Evolutionary conservation across 306 rosid species (phyloP), one percentile per base, ranked within the genome.

Genomic region (Prunus davidiana): DNA sequence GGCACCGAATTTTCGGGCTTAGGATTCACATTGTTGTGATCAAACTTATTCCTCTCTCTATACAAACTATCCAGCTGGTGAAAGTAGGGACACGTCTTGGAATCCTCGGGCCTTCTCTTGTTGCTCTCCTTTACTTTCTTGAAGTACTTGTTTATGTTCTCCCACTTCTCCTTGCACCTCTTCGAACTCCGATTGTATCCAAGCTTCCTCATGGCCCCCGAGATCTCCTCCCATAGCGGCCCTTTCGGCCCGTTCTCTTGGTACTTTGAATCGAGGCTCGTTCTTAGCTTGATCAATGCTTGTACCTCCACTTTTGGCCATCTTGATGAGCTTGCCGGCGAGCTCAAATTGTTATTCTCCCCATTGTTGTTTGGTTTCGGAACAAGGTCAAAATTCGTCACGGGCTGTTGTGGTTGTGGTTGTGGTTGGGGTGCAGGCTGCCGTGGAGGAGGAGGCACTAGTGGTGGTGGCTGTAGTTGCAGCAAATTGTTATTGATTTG

Each of bases 161-260:
- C 98, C 98, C 98, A 94, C 66, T 94, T 94, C 86, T 94, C 98
- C 62, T 94, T 94, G 87, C 98, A 94, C 72, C 98, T 88, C 71
- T 94, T 94, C 0, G 98, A 38, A 45, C 24, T 92, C 74, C 97
- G 56, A 52, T 84, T 92, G 76, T 96, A 91, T 28, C 99, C 99
- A 27, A 83, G 45, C 69, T 82, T 84, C 78, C 47, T 88, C 99
- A 96, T 92, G 5, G 80, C 82, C 0, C 73, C 38, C 14, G 99
- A 96, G 27, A 96, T 89, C 80, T 96, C 99, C 49, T 96, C 99
- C 99, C 99, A 96, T 0, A 92, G 52, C 13, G 96, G 93, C 14
- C 99, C 99, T 55, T 95, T 95, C 2, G 98, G 97, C 14, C 87
- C 96, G 67, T 64, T 92, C 12, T 92, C 98, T 34, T 88, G 93